Evolutionary conservation across 2,329 filamentous ascomycete species (phyloP).

Genomic region (Fusarium clavum): DNA sequence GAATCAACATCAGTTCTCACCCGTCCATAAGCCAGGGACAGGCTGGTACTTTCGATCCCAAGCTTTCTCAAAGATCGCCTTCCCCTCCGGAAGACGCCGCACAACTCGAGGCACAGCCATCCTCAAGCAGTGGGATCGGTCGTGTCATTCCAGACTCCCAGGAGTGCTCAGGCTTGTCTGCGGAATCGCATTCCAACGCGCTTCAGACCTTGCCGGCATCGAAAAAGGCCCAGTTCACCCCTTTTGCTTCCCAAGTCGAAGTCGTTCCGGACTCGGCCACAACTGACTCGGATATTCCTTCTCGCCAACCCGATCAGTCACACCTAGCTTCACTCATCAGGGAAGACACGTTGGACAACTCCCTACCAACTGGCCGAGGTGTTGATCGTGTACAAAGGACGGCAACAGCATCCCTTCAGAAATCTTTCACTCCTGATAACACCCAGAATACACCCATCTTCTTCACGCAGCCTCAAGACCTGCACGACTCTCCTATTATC

Average conservation of each 20-base stretch:
- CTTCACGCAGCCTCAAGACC: constrained; percentile 37
- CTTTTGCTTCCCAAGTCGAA: constrained; percentile 17
- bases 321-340: constrained; percentile 1
- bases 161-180: constrained; percentile 24
- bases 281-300: constrained; percentile 41
- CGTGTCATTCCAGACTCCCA: constrained; percentile 42
- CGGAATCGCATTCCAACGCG: neutral
- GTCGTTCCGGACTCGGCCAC: constrained; percentile 26
- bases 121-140: constrained; percentile 11
- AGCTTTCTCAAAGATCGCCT: neutral
- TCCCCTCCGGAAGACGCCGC: neutral
- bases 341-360: constrained; percentile 2
- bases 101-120: neutral
- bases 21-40: neutral
- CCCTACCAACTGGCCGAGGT: neutral
- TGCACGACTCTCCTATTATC: constrained; percentile 1
- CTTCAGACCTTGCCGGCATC: neutral
- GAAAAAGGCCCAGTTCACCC: constrained; percentile 2
- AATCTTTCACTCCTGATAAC: neutral
- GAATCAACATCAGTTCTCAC: neutral
- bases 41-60: neutral
- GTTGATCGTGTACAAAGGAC: neutral
- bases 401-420: neutral
- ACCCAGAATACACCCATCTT: constrained; percentile 21
- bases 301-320: constrained; percentile 43